A percentile compares a stretch with the other conserved stretches of the same genome.
phyloP scores from a whole-genome alignment of 805 yeast species.

The Metschnikowia drakensbergensis region DNA sequence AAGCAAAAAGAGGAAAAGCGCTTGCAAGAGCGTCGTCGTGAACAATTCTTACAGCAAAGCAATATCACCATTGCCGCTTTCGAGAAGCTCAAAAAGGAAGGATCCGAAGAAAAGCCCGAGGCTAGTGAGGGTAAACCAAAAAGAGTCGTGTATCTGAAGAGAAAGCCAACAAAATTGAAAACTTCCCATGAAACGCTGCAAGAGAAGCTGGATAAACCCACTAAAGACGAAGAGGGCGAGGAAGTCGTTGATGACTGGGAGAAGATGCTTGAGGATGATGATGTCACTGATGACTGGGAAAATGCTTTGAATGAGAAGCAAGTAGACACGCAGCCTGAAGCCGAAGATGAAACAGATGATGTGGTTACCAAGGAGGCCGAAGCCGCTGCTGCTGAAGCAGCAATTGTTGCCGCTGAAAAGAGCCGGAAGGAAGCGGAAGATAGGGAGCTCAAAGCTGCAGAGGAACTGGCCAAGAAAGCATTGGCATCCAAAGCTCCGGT shows the following conservation, averaged over 20 bases:
- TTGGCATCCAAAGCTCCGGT: slow-evolving; percentile 20
- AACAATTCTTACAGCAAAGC: slow-evolving; percentile 72
- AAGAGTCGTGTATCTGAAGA: slow-evolving; percentile 67
- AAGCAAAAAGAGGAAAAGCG: slow-evolving; percentile 94
- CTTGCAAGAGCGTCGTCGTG: slow-evolving; percentile 82
- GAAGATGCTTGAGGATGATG: slow-evolving; percentile 34
- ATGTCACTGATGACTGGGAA: slow-evolving; percentile 53
- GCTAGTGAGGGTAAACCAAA: slow-evolving; percentile 46
- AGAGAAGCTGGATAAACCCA: slow-evolving; percentile 6
- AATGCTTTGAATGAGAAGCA: slow-evolving; percentile 25
- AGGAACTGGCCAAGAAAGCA: slow-evolving; percentile 24
- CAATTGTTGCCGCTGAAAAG: slow-evolving; percentile 13
- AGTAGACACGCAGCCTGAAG: slow-evolving; percentile 14
- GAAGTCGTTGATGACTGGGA: slow-evolving; percentile 24
- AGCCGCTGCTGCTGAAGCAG: slow-evolving; percentile 13
- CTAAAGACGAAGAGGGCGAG: slow-evolving; percentile 22
- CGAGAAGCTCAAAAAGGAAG: slow-evolving; percentile 19
- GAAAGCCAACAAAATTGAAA: slow-evolving; percentile 54
- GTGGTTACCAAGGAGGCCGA: slow-evolving; percentile 5
- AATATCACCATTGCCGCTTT: slow-evolving; percentile 75
- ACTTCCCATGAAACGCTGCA: slow-evolving; percentile 28
- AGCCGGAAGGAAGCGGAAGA: slow-evolving; percentile 9
- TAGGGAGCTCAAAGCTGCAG: slow-evolving; percentile 22
- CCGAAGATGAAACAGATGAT: slow-evolving; percentile 20
- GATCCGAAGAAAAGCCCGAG: slow-evolving; percentile 18